Evolutionary conservation across 768 basidiomycete species (phyloP).

Genomic region (Leccinum subtestaceum): DNA sequence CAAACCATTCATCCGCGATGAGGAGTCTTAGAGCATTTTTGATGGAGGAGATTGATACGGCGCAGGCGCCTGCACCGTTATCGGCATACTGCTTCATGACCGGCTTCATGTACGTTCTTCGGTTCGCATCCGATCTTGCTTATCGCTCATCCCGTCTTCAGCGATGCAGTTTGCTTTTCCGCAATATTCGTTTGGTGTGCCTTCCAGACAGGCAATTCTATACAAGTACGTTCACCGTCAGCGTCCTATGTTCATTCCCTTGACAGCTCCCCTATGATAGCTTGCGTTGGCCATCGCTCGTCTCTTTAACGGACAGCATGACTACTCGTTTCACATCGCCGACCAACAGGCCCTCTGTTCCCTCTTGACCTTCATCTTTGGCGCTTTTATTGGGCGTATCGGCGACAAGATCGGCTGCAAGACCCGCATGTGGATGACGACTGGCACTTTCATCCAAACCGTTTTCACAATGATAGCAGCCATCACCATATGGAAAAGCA

Average conservation of each 20-base stretch:
- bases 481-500: constrained; percentile 68
- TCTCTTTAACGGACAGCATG: constrained; percentile 58
- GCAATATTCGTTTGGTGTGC: constrained; percentile 84
- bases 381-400: constrained; percentile 77
- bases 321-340: constrained; percentile 67
- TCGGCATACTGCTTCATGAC: constrained; percentile 77
- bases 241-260: neutral
- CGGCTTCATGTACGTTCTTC: constrained; percentile 60
- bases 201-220: constrained; percentile 79
- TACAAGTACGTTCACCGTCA: constrained; percentile 43
- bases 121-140: neutral
- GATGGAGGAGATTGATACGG: constrained; percentile 25
- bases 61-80: constrained; percentile 47
- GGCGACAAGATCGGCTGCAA: constrained; percentile 78
- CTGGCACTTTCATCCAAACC: constrained; percentile 71
- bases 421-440: constrained; percentile 70
- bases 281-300: constrained; percentile 78
- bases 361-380: constrained; percentile 71
- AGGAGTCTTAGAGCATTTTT: constrained; percentile 11
- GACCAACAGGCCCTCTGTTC: constrained; percentile 85
- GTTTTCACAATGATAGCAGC: constrained; percentile 74
- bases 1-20: constrained; percentile 3
- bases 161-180: constrained; percentile 71
- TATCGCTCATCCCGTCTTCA: constrained; percentile 23
- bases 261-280: constrained; percentile 34